Conservation (phyloP, 805 yeast genomes). For the Candida fluviatilis region DNA sequence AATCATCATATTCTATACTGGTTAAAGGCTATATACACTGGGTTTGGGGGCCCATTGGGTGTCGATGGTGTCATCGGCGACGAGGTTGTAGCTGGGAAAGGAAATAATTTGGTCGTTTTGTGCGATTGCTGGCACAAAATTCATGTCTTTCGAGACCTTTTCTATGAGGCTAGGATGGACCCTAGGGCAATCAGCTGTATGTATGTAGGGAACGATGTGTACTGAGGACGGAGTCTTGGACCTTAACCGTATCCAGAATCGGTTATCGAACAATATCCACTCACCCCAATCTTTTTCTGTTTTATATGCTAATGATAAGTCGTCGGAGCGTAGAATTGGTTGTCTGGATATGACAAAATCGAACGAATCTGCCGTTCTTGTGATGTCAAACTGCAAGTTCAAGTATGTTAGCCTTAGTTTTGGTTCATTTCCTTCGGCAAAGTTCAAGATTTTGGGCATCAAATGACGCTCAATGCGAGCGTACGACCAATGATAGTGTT, state of each 20-base stretch:
- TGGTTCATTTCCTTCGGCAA: slow-evolving; percentile 3
- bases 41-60: slow-evolving; percentile 14
- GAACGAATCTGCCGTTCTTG: slow-evolving; percentile 2
- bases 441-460: slow-evolving; percentile 20
- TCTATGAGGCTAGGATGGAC: not conserved
- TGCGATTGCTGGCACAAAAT: slow-evolving; percentile 9
- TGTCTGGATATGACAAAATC: slow-evolving; percentile 17
- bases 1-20: not conserved
- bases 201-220: slow-evolving; percentile 14
- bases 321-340: slow-evolving; percentile 15
- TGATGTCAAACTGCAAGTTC: slow-evolving; percentile 18
- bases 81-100: slow-evolving; percentile 13
- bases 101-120: slow-evolving; percentile 7
- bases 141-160: not conserved
- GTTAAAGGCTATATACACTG: slow-evolving; percentile 12
- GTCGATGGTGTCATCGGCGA: slow-evolving; percentile 4
- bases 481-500: slow-evolving; percentile 36
- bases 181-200: slow-evolving; percentile 7
- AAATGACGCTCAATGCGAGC: slow-evolving; percentile 32
- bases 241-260: slow-evolving; percentile 32
- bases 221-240: not conserved
- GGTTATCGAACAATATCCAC: slow-evolving; percentile 36
- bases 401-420: slow-evolving; percentile 16
- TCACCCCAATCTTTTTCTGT: slow-evolving; percentile 14
- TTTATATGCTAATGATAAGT: not conserved